Evolutionary conservation across 192 early-diverging fungal species (phyloP).

Genomic region (Chytriomyces hyalinus): DNA sequence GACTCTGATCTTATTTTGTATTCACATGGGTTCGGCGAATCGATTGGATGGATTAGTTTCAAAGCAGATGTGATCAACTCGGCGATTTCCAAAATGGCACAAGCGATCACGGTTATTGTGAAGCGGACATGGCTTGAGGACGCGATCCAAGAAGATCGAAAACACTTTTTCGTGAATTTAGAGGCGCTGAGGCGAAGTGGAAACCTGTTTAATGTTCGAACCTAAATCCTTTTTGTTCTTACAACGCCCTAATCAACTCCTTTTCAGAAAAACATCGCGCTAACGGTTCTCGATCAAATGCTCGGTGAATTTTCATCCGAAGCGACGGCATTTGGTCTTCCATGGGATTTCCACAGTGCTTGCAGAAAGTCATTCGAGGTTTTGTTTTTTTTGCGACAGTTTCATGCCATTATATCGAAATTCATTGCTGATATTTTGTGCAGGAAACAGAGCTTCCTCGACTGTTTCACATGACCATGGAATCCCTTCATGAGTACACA

Average conservation of each 20-base stretch:
- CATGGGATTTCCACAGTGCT: slow-evolving; percentile 36
- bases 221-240: no score
- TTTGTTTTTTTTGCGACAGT: background rate
- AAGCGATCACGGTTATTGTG: slow-evolving; percentile 25
- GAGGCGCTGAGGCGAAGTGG: slow-evolving; percentile 24
- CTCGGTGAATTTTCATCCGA: slow-evolving; percentile 39
- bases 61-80: slow-evolving; percentile 9
- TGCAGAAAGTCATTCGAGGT: slow-evolving; percentile 37
- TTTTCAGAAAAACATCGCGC: no score
- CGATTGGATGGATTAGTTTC: background rate
- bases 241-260: no score
- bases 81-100: slow-evolving; percentile 20
- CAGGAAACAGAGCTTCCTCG: slow-evolving; percentile 33
- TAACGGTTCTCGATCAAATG: slow-evolving; percentile 34
- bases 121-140: slow-evolving; percentile 34
- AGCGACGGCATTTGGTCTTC: slow-evolving; percentile 33
- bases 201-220: slow-evolving; percentile 8
- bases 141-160: background rate
- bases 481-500: slow-evolving; percentile 31
- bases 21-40: background rate
- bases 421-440: background rate
- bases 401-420: background rate
- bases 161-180: background rate
- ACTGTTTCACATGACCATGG: slow-evolving; percentile 33
- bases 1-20: background rate